Percentiles rank a stretch among this genome's conserved stretches.
Conservation (phyloP, 2,329 filamentous ascomycete genomes). For the Parafenestella ontariensis region DNA sequence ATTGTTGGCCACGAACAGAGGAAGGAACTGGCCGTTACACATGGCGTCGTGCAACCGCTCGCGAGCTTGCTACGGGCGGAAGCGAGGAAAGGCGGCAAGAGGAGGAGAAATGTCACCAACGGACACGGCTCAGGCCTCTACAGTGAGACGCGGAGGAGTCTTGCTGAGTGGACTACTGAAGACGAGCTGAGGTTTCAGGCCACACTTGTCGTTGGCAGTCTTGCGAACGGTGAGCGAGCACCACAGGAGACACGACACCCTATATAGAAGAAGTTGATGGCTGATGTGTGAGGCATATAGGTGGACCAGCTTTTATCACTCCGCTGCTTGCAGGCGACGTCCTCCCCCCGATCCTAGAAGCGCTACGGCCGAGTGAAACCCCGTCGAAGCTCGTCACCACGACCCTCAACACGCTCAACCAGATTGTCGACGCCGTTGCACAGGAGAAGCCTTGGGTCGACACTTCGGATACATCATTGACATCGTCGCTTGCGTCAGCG, state of each 20-base stretch:
- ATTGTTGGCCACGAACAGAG: conserved; percentile 85
- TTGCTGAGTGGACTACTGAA: conserved; percentile 61
- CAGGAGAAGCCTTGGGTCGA: conserved; percentile 61
- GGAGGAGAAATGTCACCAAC: conserved; percentile 55
- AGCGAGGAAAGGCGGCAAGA: conserved; percentile 55
- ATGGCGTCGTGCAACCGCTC: conserved; percentile 71
- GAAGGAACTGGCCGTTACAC: conserved; percentile 79
- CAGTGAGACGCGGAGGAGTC: conserved; percentile 7
- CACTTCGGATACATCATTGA: conserved; percentile 59
- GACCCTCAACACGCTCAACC: conserved; percentile 75
- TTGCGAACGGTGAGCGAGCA: conserved; percentile 74
- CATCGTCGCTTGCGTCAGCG: conserved; percentile 57
- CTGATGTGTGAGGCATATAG: conserved; percentile 55
- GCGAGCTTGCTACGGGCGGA: conserved; percentile 59
- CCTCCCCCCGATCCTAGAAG: conserved; percentile 73
- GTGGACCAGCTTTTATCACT: conserved; percentile 78
- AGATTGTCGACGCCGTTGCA: conserved; percentile 70
- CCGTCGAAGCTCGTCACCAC: conserved; percentile 73
- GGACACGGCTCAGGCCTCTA: conserved; percentile 16
- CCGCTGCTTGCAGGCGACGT: conserved; percentile 74
- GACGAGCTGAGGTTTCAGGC: conserved; percentile 77
- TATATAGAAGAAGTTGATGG: conserved; percentile 5
- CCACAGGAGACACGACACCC: not conserved
- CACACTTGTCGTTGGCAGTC: conserved; percentile 82
- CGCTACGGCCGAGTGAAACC: conserved; percentile 70